Conservation (phyloP, 2,329 filamentous ascomycete species). For the Cercospora citrullina region DNA sequence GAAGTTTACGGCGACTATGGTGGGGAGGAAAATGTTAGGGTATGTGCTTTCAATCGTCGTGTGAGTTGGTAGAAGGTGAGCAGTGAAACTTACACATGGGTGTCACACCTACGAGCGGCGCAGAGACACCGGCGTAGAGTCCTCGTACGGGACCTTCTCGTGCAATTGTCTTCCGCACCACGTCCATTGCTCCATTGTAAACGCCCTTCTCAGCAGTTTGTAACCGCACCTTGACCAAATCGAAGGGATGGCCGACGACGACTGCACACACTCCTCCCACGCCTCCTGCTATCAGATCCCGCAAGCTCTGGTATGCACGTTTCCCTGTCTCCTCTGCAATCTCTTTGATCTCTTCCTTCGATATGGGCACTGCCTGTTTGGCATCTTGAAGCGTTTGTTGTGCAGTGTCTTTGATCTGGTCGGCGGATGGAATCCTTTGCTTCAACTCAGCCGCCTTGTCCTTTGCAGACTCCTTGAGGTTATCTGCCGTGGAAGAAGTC, state of each 20-base stretch:
- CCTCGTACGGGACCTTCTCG: slow-evolving; percentile 77
- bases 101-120: slow-evolving; percentile 90
- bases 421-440: slow-evolving; percentile 23
- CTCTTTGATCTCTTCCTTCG: slow-evolving; percentile 52
- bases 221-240: slow-evolving; percentile 94
- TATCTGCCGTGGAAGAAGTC: slow-evolving; percentile 21
- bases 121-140: slow-evolving; percentile 94
- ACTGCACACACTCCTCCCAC: slow-evolving; percentile 94
- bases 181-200: slow-evolving; percentile 86
- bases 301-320: slow-evolving; percentile 63
- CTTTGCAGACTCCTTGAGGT: slow-evolving; percentile 27
- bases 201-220: slow-evolving; percentile 95
- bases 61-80: not conserved
- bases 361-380: slow-evolving; percentile 29
- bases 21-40: slow-evolving; percentile 22
- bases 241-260: slow-evolving; percentile 90
- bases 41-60: not conserved
- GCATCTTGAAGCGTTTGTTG: slow-evolving; percentile 25
- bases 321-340: slow-evolving; percentile 54
- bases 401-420: slow-evolving; percentile 22
- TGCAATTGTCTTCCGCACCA: slow-evolving; percentile 83
- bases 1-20: slow-evolving; percentile 64
- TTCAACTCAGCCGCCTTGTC: slow-evolving; percentile 25
- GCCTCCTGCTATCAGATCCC: slow-evolving; percentile 84
- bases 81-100: slow-evolving; percentile 84